These are phyloP conservation scores for Garcia nutans DNA, from an alignment of 345 rosid species.

Conservation along the genomic window DNA sequence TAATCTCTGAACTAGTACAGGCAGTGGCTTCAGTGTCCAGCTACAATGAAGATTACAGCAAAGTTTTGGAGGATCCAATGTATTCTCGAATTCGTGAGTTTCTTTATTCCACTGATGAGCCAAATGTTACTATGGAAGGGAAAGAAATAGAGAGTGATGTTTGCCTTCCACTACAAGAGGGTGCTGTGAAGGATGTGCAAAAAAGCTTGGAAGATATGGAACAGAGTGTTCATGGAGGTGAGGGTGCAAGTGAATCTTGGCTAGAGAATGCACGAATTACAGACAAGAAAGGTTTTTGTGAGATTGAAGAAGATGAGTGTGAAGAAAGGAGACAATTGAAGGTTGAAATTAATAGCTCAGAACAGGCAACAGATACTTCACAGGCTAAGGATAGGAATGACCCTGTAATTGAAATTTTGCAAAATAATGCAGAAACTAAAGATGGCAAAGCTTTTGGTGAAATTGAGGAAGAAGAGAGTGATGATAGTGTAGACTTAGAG, in stretches of 20 bases:
- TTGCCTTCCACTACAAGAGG: conserved; percentile 17
- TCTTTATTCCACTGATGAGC: conserved; percentile 39
- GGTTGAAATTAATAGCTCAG: conserved; percentile 6
- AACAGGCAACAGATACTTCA: neutral
- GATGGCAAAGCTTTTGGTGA: conserved; percentile 42
- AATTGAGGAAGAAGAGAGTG: conserved; percentile 62
- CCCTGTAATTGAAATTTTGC: conserved; percentile 16
- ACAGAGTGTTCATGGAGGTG: conserved; percentile 8
- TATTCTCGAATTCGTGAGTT: conserved; percentile 53
- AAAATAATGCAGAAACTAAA: conserved; percentile 15
- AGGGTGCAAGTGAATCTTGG: neutral
- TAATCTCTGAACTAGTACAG: conserved; percentile 38
- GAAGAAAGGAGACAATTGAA: conserved; percentile 7
- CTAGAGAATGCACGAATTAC: neutral
- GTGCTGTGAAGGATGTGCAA: conserved; percentile 12
- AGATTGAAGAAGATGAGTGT: conserved; percentile 20
- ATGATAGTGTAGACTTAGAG: conserved; percentile 18
- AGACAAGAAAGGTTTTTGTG: conserved; percentile 7
- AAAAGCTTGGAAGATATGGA: conserved; percentile 10
- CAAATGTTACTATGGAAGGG: conserved; percentile 26
- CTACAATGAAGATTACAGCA: conserved; percentile 57
- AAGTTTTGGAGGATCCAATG: conserved; percentile 66
- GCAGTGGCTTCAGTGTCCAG: conserved; percentile 62
- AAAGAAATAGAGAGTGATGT: conserved; percentile 26
- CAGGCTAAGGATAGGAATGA: conserved; percentile 13